Conservation (phyloP, 2,329 filamentous ascomycete species). For the Emergomyces africanus region DNA sequence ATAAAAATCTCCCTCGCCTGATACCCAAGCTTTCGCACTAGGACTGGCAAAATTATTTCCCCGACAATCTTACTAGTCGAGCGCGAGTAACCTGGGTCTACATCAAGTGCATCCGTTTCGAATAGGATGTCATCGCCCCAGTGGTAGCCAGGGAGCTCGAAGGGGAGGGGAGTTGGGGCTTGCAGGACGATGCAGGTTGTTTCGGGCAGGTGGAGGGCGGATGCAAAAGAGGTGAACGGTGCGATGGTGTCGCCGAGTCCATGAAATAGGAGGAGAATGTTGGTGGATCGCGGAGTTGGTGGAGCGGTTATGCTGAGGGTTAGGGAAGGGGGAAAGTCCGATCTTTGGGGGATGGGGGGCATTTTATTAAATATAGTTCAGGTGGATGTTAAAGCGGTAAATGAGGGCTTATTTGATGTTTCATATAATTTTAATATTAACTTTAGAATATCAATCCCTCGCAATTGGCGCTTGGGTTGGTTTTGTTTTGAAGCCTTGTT, state of each 20-base stretch:
- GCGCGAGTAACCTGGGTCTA: constrained; percentile 48
- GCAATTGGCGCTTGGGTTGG: background rate
- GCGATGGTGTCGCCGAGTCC: constrained; percentile 65
- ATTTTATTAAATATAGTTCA: constrained; percentile 13
- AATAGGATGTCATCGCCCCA: constrained; percentile 56
- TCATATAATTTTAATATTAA: background rate
- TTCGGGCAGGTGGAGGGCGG: constrained; percentile 59
- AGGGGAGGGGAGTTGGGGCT: constrained; percentile 55
- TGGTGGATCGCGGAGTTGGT: constrained; percentile 44
- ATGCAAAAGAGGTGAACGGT: constrained; percentile 57
- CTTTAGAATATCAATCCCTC: background rate
- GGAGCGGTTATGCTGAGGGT: constrained; percentile 24
- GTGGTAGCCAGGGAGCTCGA: constrained; percentile 54
- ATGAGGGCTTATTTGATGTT: background rate
- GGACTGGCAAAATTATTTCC: constrained; percentile 38
- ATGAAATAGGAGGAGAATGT: constrained; percentile 71
- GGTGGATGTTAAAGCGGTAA: background rate
- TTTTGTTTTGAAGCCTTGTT: background rate
- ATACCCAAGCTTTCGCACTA: constrained; percentile 49
- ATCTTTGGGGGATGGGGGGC: constrained; percentile 21
- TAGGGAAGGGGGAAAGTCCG: constrained; percentile 36
- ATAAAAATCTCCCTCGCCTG: constrained; percentile 46
- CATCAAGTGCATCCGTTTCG: constrained; percentile 44
- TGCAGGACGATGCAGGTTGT: constrained; percentile 64
- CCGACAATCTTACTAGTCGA: constrained; percentile 37